Percentiles rank a stretch among this genome's conserved stretches.
Evolutionary conservation across 805 yeast genomes (phyloP).

Genomic region (Cyberlindnera bimundalis): DNA sequence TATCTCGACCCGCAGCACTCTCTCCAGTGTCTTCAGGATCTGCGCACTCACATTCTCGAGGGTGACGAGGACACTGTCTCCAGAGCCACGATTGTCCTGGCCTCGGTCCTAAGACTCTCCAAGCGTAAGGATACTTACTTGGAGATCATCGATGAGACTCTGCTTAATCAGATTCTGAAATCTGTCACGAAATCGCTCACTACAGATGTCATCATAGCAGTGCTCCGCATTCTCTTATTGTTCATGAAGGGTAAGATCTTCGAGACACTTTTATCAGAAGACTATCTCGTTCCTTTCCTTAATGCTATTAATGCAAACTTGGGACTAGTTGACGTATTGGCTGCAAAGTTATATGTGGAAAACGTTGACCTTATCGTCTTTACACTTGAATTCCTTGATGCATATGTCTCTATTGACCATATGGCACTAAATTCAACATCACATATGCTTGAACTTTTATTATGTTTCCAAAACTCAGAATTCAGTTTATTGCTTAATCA

Average conservation of each 20-base stretch:
- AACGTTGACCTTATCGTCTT: conserved; percentile 23
- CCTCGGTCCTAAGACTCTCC: conserved; percentile 47
- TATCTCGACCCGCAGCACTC: conserved; percentile 20
- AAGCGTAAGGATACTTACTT: conserved; percentile 37
- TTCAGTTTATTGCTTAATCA: conserved; percentile 43
- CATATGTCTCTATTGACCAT: conserved; percentile 22
- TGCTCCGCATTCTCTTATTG: conserved; percentile 34
- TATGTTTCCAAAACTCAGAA: conserved; percentile 44
- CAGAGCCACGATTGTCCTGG: conserved; percentile 46
- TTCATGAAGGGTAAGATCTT: conserved; percentile 25
- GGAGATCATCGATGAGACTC: conserved; percentile 36
- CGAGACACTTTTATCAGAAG: conserved; percentile 12
- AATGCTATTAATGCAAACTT: conserved; percentile 20
- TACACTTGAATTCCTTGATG: conserved; percentile 21
- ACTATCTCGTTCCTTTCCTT: conserved; percentile 17
- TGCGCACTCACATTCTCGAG: conserved; percentile 33
- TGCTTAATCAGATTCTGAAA: conserved; percentile 40
- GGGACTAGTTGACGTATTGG: conserved; percentile 15
- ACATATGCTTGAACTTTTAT: conserved; percentile 39
- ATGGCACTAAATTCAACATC: conserved; percentile 19
- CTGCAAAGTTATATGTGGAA: conserved; percentile 21
- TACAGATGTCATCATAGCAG: conserved; percentile 36
- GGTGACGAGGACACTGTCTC: conserved; percentile 35
- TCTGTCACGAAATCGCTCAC: conserved; percentile 41
- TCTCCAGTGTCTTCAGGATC: conserved; percentile 24